Evolutionary conservation across 768 basidiomycete species (phyloP), one percentile per base, ranked within the genome.

Genomic region (Steccherinum ochraceum): DNA sequence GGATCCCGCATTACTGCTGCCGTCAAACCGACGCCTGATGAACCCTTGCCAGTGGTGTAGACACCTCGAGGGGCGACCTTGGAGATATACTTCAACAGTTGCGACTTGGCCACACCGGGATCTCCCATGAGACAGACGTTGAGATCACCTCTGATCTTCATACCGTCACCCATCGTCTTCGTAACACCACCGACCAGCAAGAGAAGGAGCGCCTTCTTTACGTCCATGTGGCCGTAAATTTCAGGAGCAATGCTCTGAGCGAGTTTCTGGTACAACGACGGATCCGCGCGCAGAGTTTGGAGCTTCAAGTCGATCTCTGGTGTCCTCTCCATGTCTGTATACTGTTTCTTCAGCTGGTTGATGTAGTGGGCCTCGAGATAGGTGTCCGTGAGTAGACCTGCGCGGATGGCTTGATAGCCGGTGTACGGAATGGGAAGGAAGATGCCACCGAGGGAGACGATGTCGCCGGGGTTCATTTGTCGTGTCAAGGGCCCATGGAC

Each of bases 1-100:
- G 96, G 96, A 64, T 99, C 96, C 42, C 94, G 80, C 93, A 99
- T 97, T 48, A 99, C 96, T 18, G 96, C 96, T 11, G 96, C 96
- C 1, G 96, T 99, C 43, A 99, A 76, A 80, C 96, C 96, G 45
- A 99, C 96, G 18, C 96, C 96, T 1, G 95, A 98, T 3, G 95
- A 97, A 58, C 96, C 96, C 66, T 94, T 92, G 53, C 96, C 96
- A 4, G 96, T 99, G 11, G 96, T 99, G 64, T 99, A 98, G 20
- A 99, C 86, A 19, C 96, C 96, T 59, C 96, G 80, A 21, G 96
- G 96, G 2, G 96, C 96, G 57, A 99, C 87, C 67, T 99, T 99
- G 19, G 95, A 92, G 59, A 99, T 99, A 59, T 97, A 98, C 70
- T 99, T 99, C 51, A 96, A 77, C 24, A 96, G 65, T 63, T 99